phyloP scores from a whole-genome alignment of 257 asterid species.

The Solanum rostratum region DNA sequence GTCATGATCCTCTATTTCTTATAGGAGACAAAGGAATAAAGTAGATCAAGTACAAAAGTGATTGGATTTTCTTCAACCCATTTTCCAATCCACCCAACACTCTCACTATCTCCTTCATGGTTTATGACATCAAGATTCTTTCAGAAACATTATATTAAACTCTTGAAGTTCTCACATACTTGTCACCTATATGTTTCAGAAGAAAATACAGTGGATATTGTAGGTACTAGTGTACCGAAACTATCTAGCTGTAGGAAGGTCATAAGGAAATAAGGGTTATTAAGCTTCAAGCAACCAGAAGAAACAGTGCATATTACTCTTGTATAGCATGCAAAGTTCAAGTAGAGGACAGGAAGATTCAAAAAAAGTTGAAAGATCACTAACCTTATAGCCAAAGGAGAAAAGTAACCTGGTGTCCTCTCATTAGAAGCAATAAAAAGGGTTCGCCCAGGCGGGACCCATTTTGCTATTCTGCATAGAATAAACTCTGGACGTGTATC shows the following conservation, averaged over 20 bases:
- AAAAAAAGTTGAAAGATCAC: not conserved
- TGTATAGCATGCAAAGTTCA: not conserved
- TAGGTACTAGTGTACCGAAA: not conserved
- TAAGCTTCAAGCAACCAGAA: not conserved
- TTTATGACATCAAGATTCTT: not conserved
- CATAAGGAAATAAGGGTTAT: not conserved
- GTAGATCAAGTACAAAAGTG: not conserved
- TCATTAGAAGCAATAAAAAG: constrained; percentile 90
- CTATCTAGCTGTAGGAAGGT: not conserved
- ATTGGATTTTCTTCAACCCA: not conserved
- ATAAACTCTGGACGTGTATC: constrained; percentile 89
- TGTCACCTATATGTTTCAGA: not conserved
- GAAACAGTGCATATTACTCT: not conserved
- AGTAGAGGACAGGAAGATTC: not conserved
- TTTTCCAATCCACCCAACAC: not conserved
- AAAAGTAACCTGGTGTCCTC: constrained; percentile 69
- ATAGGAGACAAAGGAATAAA: not conserved
- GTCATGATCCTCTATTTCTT: not conserved
- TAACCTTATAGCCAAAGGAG: constrained; percentile 66
- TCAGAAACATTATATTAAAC: not conserved
- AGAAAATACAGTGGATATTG: not conserved
- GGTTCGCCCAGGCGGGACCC: constrained; percentile 81
- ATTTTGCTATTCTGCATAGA: constrained; percentile 75
- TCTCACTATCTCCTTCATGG: not conserved
- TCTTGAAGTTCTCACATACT: not conserved